Percentiles rank a stretch among this genome's conserved stretches.
Evolutionary conservation across 495 filamentous ascomycete species (phyloP).

Genomic region (Penicillium robsamsonii): DNA sequence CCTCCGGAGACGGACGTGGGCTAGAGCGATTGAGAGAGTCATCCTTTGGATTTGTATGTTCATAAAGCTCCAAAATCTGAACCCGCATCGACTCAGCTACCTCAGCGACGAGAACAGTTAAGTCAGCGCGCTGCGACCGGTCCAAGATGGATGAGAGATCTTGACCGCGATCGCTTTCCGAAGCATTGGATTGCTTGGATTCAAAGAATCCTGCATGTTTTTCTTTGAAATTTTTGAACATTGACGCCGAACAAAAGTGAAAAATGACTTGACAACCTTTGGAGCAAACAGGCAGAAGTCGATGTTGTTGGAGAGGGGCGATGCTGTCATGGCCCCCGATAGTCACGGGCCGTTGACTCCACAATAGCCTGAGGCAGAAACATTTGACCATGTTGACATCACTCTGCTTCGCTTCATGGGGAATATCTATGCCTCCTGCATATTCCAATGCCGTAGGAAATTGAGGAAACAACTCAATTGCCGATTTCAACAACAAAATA

Average conservation of each 20-base stretch:
- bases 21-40: conserved; percentile 3
- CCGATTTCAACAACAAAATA: conserved; percentile 80
- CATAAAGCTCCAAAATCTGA: conserved; percentile 40
- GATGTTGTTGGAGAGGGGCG: conserved; percentile 6
- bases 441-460: background rate
- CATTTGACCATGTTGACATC: background rate
- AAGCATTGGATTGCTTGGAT: conserved; percentile 26
- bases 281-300: background rate
- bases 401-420: background rate
- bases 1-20: conserved; percentile 1
- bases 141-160: conserved; percentile 51
- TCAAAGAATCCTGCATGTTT: conserved; percentile 38
- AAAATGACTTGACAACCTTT: background rate
- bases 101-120: conserved; percentile 47
- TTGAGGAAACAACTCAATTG: conserved; percentile 5
- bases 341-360: conserved; percentile 6
- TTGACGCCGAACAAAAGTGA: conserved; percentile 11
- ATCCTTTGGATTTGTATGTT: conserved; percentile 25
- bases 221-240: conserved; percentile 45
- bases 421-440: background rate
- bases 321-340: conserved; percentile 8
- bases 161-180: conserved; percentile 35
- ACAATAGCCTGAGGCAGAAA: background rate
- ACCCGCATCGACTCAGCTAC: conserved; percentile 47
- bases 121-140: conserved; percentile 47